Conservation (phyloP, 257 asterid genomes). For the Nicotiana knightiana region DNA sequence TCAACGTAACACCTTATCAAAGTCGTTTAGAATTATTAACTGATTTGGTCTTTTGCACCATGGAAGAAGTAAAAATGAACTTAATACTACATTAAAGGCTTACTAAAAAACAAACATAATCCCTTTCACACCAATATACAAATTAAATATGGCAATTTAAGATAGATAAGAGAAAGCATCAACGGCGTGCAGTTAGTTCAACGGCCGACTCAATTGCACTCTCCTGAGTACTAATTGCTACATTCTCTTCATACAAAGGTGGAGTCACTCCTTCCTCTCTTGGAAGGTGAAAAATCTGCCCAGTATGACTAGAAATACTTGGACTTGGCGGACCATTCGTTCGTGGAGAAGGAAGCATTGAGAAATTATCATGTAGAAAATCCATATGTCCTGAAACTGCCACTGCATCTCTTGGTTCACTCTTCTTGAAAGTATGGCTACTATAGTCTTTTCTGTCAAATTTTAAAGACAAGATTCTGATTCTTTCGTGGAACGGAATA, state of each 20-base stretch:
- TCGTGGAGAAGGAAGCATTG: conserved; percentile 5
- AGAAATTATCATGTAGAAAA: conserved; percentile 15
- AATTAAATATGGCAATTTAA: no score
- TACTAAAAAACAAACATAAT: no score
- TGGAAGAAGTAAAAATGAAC: no score
- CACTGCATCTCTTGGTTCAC: background rate
- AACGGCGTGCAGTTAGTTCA: no score
- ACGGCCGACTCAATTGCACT: no score
- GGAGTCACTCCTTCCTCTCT: background rate
- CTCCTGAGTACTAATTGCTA: background rate
- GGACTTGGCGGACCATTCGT: conserved; percentile 34
- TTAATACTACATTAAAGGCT: no score
- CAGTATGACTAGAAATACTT: conserved; percentile 20
- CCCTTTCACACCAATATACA: no score
- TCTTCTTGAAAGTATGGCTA: conserved; percentile 31
- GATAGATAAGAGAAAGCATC: no score
- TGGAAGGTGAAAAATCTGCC: background rate
- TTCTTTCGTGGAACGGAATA: background rate
- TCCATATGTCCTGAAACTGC: background rate
- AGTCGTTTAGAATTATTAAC: no score
- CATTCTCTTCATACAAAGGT: background rate
- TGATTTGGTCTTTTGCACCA: no score
- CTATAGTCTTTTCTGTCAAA: conserved; percentile 32
- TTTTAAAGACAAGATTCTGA: background rate
- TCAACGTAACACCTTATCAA: no score